Evolutionary conservation across 495 filamentous ascomycete species (phyloP), one percentile per base, ranked within the genome.

Genomic region (Xylaria nigripes): DNA sequence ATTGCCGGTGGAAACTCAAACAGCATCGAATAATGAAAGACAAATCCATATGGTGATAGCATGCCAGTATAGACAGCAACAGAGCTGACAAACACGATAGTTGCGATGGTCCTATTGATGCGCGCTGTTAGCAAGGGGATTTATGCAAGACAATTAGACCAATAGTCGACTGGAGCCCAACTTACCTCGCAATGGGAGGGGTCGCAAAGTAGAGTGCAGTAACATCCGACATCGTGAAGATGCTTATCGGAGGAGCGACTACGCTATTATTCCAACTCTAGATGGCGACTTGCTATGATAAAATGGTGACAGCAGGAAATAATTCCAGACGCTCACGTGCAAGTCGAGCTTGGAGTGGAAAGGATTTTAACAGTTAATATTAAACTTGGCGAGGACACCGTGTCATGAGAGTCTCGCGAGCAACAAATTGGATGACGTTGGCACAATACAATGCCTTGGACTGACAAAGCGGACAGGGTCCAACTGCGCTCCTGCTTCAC

Each of bases 91-190:
- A 89, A 71, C n/a, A 84, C 78, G 47, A 81, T 75, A 48, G 84
- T 81, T 68, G 85, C 81, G 56, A 90, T 67, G 43, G 85, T 90
- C 72, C 89, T 92, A 67, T 8, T 1, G 19, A 48, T 23, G 9
- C 21, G 25, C 4, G 16, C 15, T n/a, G 30, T 51, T 24, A 57
- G 43, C 25, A 10, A 27, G n/a, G n/a, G n/a, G n/a, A n/a, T n/a
- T n/a, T n/a, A n/a, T n/a, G n/a, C n/a, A n/a, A n/a, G n/a, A n/a
- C n/a, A n/a, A n/a, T n/a, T 19, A 43, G n/a, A 12, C 5, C 45
- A n/a, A 16, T 2, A 12, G 51, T 15, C 6, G 32, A 12, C 5
- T 19, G 24, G 25, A 18, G 22, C 6, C 36, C 4, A 18, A 56
- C 64, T 42, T 54, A 67, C 64, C 64, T 67, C 45, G 64, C 61